A percentile compares a stretch with the other conserved stretches of the same genome.
These are phyloP conservation scores for Ustilago trichophora DNA, from an alignment of 1,284 basidiomycete genomes.

Conservation along the genomic window DNA sequence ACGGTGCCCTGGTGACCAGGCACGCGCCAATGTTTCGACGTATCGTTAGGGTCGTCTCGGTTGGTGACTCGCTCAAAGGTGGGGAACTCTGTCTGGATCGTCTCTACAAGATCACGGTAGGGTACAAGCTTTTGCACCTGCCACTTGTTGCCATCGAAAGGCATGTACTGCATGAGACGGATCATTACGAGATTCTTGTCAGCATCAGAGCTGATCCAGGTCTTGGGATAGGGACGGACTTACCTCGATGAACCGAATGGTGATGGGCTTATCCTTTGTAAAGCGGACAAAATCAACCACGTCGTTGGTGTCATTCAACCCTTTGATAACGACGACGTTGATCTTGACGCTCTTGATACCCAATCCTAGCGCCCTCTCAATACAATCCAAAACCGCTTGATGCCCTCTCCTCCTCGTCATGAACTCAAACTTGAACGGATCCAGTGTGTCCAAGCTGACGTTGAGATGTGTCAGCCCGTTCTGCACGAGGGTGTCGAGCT, in stretches of 20 bases:
- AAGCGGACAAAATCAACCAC: constrained; percentile 80
- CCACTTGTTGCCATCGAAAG: constrained; percentile 85
- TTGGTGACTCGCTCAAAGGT: constrained; percentile 33
- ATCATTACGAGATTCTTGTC: no score
- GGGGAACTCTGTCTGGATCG: constrained; percentile 36
- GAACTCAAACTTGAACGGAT: constrained; percentile 85
- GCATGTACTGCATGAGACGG: constrained; percentile 74
- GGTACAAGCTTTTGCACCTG: constrained; percentile 79
- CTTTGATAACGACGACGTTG: constrained; percentile 83
- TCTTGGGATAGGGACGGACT: background rate
- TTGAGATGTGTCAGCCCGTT: constrained; percentile 85
- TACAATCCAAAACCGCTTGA: constrained; percentile 76
- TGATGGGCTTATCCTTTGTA: constrained; percentile 74
- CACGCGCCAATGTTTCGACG: constrained; percentile 80
- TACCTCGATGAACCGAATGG: constrained; percentile 82
- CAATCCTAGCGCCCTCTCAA: constrained; percentile 73
- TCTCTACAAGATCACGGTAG: constrained; percentile 46
- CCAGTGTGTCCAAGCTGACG: constrained; percentile 77
- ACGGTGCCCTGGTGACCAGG: constrained; percentile 78
- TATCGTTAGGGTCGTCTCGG: constrained; percentile 77
- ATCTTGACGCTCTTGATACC: constrained; percentile 74
- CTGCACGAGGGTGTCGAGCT: constrained; percentile 74
- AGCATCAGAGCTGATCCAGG: no score
- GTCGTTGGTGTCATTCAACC: constrained; percentile 78
- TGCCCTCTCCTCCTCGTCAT: constrained; percentile 79